Evolutionary conservation across 495 filamentous ascomycete species (phyloP), one percentile per base, ranked within the genome.

Genomic region (Astrothelium macrocarpum): DNA sequence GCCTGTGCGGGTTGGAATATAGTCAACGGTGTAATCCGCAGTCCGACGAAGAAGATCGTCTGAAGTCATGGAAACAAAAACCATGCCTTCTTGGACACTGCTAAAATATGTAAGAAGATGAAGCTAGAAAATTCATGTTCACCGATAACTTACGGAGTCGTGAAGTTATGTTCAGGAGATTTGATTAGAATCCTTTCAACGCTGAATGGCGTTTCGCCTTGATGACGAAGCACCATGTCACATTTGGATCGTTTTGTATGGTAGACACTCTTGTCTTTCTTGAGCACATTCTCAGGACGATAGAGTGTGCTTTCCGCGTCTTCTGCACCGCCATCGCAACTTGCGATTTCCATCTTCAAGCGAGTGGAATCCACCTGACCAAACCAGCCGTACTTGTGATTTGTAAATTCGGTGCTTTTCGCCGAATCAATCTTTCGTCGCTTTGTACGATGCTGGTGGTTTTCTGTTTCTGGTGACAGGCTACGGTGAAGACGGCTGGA

Each of bases 71-170:
- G 89, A 84, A 42, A 97, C 81, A 71, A 97, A 96, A 5, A 97
- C 83, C 86, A 96, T 89, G 26, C 93, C 93, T 79, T 95, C 90
- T 77, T 92, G 89, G 58, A 96, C 87, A 60, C 90, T 95, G 68
- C 49, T 59, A 34, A 59, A 42, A 28, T 36, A 23, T 68, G 71
- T 68, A 14, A 68, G 64, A 31, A 39, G 25, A n/a, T 18, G n/a
- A 56, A 29, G 29, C n/a, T 7, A 56, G 32, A 63, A 59, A 32
- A 11, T n/a, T 7, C 29, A 20, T 23, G 26, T n/a, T 14, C 16
- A 23, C 61, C 29, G 32, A 34, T 66, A 58, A 83, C 91, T 72
- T 82, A 96, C 91, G 91, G 90, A 65, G 88, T 85, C 59, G 90
- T 90, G 71, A 89, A 96, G 26, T 89, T 87, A 16, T 79, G 80